Evolutionary conservation across 2,329 filamentous ascomycete species (phyloP).

Genomic region (Hymenoscyphus repandus): DNA sequence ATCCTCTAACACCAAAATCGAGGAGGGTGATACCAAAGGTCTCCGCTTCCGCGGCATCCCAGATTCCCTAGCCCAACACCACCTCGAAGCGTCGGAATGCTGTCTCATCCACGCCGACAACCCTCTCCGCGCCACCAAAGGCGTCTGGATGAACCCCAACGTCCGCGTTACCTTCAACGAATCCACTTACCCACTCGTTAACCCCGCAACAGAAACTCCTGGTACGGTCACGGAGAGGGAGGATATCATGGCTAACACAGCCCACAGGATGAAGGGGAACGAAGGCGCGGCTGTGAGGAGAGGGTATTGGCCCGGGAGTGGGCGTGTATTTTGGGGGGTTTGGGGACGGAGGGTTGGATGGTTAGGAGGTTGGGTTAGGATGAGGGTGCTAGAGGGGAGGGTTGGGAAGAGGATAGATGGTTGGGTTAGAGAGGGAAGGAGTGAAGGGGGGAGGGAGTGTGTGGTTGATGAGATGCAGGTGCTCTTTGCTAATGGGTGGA

Average conservation of each 20-base stretch:
- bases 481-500: no score
- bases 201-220: slow-evolving; percentile 19
- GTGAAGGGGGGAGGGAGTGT: not conserved
- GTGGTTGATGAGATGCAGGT: not conserved
- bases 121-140: slow-evolving; percentile 36
- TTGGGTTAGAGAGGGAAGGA: slow-evolving; percentile 11
- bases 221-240: slow-evolving; percentile 16
- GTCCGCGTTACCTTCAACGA: slow-evolving; percentile 62
- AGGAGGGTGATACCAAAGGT: not conserved
- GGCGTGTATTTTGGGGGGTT: no score
- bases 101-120: slow-evolving; percentile 74
- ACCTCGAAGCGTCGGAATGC: slow-evolving; percentile 74
- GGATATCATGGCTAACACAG: slow-evolving; percentile 14
- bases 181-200: slow-evolving; percentile 46
- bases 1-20: not conserved
- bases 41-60: slow-evolving; percentile 59
- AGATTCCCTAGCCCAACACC: slow-evolving; percentile 54
- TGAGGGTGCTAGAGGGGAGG: no score
- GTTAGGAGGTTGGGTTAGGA: no score
- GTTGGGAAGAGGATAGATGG: not conserved
- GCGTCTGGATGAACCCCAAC: slow-evolving; percentile 64
- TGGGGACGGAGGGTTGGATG: no score
- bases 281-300: slow-evolving; percentile 12
- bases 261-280: not conserved
- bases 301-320: no score